Conservation (phyloP, 2,329 filamentous ascomycete species). For the Pyrenochaeta sp. region DNA sequence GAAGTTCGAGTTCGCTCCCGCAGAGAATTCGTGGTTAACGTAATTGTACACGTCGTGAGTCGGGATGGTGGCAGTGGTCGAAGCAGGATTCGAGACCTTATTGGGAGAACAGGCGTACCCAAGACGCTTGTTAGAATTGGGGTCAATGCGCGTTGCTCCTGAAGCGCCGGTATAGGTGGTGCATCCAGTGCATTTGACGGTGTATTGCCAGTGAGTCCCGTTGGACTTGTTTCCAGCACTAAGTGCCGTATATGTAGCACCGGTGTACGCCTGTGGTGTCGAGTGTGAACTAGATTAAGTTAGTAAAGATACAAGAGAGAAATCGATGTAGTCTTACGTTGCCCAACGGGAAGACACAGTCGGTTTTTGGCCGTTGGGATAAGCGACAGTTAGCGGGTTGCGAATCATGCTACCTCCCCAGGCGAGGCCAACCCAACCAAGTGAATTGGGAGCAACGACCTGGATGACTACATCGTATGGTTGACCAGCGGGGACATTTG, state of each 20-base stretch:
- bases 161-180: slow-evolving; percentile 30
- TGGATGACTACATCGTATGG: slow-evolving; percentile 42
- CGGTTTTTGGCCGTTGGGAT: slow-evolving; percentile 37
- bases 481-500: slow-evolving; percentile 21
- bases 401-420: slow-evolving; percentile 44
- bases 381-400: slow-evolving; percentile 42
- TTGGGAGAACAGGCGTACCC: slow-evolving; percentile 33
- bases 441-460: slow-evolving; percentile 33
- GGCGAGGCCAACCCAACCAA: slow-evolving; percentile 43
- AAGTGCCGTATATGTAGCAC: slow-evolving; percentile 34
- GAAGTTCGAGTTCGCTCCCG: slow-evolving; percentile 36
- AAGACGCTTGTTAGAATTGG: slow-evolving; percentile 28
- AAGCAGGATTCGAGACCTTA: slow-evolving; percentile 31
- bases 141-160: slow-evolving; percentile 27
- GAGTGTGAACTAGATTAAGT: slow-evolving; percentile 28
- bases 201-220: slow-evolving; percentile 44
- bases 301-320: background rate
- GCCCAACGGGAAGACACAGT: slow-evolving; percentile 42
- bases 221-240: slow-evolving; percentile 39
- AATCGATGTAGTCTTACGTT: slow-evolving; percentile 27
- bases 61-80: slow-evolving; percentile 30
- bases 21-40: slow-evolving; percentile 38
- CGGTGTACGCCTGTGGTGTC: slow-evolving; percentile 32
- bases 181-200: slow-evolving; percentile 42
- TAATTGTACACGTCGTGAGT: slow-evolving; percentile 43